Conservation (phyloP, 306 rosid species). For the Dalbergia oliveri region DNA sequence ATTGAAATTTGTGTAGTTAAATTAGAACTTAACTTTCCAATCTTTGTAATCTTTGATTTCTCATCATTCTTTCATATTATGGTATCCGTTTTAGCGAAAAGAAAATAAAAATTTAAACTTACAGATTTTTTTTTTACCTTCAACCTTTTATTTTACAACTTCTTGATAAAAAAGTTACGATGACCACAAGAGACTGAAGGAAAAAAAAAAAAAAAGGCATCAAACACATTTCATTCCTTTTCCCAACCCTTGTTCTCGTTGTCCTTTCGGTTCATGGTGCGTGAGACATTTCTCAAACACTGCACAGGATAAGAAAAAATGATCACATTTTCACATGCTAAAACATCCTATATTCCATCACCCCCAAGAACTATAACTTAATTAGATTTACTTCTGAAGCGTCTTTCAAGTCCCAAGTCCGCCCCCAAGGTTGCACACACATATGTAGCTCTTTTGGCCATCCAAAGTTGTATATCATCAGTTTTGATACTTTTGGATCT, state of each 20-base stretch:
- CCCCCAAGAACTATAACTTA: slow-evolving; percentile 1
- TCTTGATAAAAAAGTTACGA: not conserved
- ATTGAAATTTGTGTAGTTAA: too few species aligned
- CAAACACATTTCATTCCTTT: slow-evolving; percentile 21
- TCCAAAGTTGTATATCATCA: slow-evolving; percentile 24
- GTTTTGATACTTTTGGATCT: not conserved
- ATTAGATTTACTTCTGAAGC: too few species aligned
- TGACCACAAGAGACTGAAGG: not conserved
- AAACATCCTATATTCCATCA: not conserved
- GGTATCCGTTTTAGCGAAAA: too few species aligned
- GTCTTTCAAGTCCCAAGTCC: slow-evolving; percentile 10
- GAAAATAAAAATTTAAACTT: too few species aligned
- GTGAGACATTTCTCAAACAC: too few species aligned
- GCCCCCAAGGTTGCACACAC: slow-evolving; percentile 8
- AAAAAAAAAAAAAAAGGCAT: not conserved
- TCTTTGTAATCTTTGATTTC: too few species aligned
- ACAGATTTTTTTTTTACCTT: slow-evolving; percentile 22
- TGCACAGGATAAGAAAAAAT: slow-evolving; percentile 28
- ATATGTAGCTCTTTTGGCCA: slow-evolving; percentile 13
- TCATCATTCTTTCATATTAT: too few species aligned
- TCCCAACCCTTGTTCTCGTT: not conserved
- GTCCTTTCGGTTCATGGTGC: not conserved
- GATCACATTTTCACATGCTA: slow-evolving; percentile 19
- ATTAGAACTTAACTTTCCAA: too few species aligned
- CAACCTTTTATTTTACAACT: slow-evolving; percentile 23